Evolutionary conservation across 225 moss, liverwort and hornwort species (phyloP).

Genomic region (Physcomitrellopsis africana): DNA sequence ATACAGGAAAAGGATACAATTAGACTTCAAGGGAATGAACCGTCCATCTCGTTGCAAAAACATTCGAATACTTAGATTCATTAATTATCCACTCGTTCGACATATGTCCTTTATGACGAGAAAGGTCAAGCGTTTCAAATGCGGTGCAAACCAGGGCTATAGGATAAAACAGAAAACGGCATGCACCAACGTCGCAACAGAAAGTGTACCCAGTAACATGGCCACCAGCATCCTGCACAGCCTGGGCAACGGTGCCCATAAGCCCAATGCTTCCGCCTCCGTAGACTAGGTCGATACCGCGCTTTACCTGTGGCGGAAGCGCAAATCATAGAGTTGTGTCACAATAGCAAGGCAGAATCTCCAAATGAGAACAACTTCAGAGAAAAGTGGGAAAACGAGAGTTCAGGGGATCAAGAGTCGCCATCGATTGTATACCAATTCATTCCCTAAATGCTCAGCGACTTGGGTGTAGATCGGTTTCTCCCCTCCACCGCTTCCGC

Average conservation of each 20-base stretch:
- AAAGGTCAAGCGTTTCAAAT: too few species aligned
- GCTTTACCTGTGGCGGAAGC: slow-evolving; percentile 33
- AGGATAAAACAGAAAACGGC: too few species aligned
- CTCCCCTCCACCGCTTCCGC: slow-evolving; percentile 53
- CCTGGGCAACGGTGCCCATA: slow-evolving; percentile 53
- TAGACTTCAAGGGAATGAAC: too few species aligned
- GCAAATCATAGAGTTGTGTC: background rate
- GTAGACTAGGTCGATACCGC: slow-evolving; percentile 55
- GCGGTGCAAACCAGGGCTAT: too few species aligned
- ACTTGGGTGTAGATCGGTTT: slow-evolving; percentile 42
- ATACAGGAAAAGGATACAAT: too few species aligned
- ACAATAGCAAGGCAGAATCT: background rate
- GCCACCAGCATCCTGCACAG: slow-evolving; percentile 45
- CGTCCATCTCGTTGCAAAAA: too few species aligned
- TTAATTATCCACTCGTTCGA: too few species aligned
- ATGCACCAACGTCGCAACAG: too few species aligned
- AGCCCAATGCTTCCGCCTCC: slow-evolving; percentile 62
- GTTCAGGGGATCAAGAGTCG: background rate
- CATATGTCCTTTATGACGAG: too few species aligned
- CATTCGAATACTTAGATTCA: too few species aligned
- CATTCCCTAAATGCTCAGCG: slow-evolving; percentile 39
- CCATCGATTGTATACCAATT: slow-evolving; percentile 28
- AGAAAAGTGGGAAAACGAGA: background rate
- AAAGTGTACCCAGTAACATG: slow-evolving; percentile 43
- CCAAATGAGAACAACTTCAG: too few species aligned